A percentile compares a stretch with the other conserved stretches of the same genome.
Evolutionary conservation across 1,284 basidiomycete genomes (phyloP).

Genomic region (Macrocystidia cucumis): DNA sequence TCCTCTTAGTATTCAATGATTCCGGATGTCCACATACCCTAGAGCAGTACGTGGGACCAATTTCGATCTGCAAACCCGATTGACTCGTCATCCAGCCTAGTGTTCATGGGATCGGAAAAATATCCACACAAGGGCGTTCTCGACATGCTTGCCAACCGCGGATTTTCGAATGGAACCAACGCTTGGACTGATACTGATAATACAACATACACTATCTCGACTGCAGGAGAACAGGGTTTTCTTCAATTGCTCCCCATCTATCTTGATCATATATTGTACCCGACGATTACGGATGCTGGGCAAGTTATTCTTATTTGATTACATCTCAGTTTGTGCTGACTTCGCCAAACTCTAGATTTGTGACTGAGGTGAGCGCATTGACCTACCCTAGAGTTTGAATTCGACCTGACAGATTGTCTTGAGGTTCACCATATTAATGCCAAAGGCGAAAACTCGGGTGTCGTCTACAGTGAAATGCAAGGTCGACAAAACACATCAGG

Average conservation of each 20-base stretch:
- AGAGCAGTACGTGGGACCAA: slow-evolving; percentile 85
- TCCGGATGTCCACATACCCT: slow-evolving; percentile 91
- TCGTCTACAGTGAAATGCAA: slow-evolving; percentile 99
- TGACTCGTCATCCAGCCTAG: slow-evolving; percentile 55
- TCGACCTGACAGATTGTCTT: slow-evolving; percentile 3
- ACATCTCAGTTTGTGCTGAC: slow-evolving; percentile 1
- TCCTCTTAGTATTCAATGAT: slow-evolving; percentile 77
- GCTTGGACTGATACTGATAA: slow-evolving; percentile 84
- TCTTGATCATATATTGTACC: slow-evolving; percentile 95
- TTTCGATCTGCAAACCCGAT: no score
- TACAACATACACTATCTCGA: slow-evolving; percentile 96
- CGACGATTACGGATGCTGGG: slow-evolving; percentile 88
- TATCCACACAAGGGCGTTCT: slow-evolving; percentile 95
- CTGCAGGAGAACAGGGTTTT: slow-evolving; percentile 95
- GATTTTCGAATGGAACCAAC: slow-evolving; percentile 91
- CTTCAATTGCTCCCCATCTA: slow-evolving; percentile 92
- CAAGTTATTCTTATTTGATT: slow-evolving; percentile 16
- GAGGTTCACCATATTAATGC: slow-evolving; percentile 90
- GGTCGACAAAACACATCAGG: slow-evolving; percentile 90
- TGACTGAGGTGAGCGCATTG: slow-evolving; percentile 67
- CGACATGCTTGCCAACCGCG: slow-evolving; percentile 94
- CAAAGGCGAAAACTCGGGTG: slow-evolving; percentile 89
- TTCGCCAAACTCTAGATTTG: slow-evolving; percentile 38
- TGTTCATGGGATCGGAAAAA: slow-evolving; percentile 92
- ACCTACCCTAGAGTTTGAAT: not conserved